Base-by-base conservation (phyloP, 2,329 filamentous ascomycete species). In the Hymenoscyphus scutula region DNA sequence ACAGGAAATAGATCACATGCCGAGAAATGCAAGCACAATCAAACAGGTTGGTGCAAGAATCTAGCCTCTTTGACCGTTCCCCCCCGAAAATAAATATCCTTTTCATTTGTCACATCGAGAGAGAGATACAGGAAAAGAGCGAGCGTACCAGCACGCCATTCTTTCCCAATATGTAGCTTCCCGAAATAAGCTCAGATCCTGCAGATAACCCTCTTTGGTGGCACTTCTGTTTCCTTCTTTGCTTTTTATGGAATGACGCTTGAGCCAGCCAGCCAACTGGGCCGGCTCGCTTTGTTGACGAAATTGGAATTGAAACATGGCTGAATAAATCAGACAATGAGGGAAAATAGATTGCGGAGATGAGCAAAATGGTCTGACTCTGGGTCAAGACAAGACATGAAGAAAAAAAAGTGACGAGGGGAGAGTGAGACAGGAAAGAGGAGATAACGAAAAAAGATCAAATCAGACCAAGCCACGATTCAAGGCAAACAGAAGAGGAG, bases 391-490 rank as follows among this genome's bases (percentile, higher is more conserved):
- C n/a, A n/a, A n/a, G n/a, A n/a, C n/a, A n/a, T n/a, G n/a, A 54
- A 54, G 8, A 27, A 23, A 8, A 19, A 54, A 32, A 54, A 29
- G n/a, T 54, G 51, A 54, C 29, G 51, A 29, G 51, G 29, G 30
- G 51, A 54, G 13, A 54, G 25, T 54, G 19, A 30, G 25, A 54
- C 51, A 30, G 8, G 30, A 11, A 25, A 48, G n/a, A 19, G 15
- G 23, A 19, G 41, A 23, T 2, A 48, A 8, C 19, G 19, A 23
- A 48, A 23, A 23, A 54, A 54, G 25, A 54, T 54, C 51, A 54
- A 54, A 54, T 54, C 51, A 54, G 51, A 27, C 25, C 8, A 27
- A 54, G 51, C 25, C 51, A 54, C 51, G 29, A 29, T 29, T 54
- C 51, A 54, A 54, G 51, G 25, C 51, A 54, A 54, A 54, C 29